These are phyloP conservation scores for Bonia amplexicaulis DNA, from an alignment of 176 grass and related monocot genomes.

Conservation along the genomic window DNA sequence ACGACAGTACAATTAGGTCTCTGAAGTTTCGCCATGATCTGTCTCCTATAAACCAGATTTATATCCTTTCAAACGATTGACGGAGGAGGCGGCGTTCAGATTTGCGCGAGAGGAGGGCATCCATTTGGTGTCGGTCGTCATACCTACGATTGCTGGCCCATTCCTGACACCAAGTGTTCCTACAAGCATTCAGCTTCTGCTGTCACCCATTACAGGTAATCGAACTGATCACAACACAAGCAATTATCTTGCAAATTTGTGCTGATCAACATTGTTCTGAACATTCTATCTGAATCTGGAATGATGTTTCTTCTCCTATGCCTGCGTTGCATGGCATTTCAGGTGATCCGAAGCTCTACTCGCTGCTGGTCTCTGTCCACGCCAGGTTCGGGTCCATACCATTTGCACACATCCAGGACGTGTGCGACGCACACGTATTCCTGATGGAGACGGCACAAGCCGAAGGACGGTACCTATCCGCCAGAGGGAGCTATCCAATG, in stretches of 20 bases:
- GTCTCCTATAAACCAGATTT: slow-evolving; percentile 30
- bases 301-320: neutral
- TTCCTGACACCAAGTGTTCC: slow-evolving; percentile 74
- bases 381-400: slow-evolving; percentile 70
- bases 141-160: slow-evolving; percentile 70
- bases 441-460: slow-evolving; percentile 41
- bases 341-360: slow-evolving; percentile 57
- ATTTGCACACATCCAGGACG: slow-evolving; percentile 73
- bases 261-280: no score
- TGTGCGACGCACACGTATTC: slow-evolving; percentile 76
- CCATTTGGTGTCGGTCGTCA: slow-evolving; percentile 52
- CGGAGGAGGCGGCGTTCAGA: slow-evolving; percentile 65
- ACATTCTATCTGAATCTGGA: neutral
- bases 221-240: neutral
- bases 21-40: neutral
- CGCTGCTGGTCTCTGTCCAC: slow-evolving; percentile 61
- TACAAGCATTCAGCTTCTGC: slow-evolving; percentile 64
- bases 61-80: slow-evolving; percentile 76
- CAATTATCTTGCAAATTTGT: no score
- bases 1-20: neutral
- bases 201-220: slow-evolving; percentile 68
- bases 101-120: slow-evolving; percentile 66
- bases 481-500: slow-evolving; percentile 26
- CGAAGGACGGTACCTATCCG: slow-evolving; percentile 59
- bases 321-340: neutral